A percentile compares a stretch with the other conserved stretches of the same genome.
Evolutionary conservation across 2,329 filamentous ascomycete species (phyloP).

Genomic region (Alternaria gansuensis): DNA sequence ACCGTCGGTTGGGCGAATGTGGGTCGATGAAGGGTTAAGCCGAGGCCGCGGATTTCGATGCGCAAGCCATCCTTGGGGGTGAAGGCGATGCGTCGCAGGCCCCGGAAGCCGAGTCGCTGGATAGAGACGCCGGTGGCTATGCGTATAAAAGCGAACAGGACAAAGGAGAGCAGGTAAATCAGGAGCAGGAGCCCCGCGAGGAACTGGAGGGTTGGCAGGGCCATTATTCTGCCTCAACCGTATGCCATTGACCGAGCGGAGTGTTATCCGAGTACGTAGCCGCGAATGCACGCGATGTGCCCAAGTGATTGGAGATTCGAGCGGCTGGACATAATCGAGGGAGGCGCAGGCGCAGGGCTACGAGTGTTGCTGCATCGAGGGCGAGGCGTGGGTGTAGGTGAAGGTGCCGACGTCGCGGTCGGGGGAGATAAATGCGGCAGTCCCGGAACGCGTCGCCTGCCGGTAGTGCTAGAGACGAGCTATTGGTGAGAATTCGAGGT

Average conservation of each 20-base stretch:
- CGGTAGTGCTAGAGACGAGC: conserved; percentile 8
- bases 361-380: conserved; percentile 29
- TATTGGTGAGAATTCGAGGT: background rate
- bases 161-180: conserved; percentile 88
- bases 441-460: conserved; percentile 21
- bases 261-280: conserved; percentile 29
- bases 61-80: conserved; percentile 87
- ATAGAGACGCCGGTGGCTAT: conserved; percentile 95
- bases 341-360: conserved; percentile 28
- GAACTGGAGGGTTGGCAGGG: conserved; percentile 68
- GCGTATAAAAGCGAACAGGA: conserved; percentile 90
- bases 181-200: conserved; percentile 85
- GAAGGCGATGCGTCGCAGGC: conserved; percentile 88
- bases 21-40: conserved; percentile 87
- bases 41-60: conserved; percentile 87
- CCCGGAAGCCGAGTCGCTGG: conserved; percentile 92
- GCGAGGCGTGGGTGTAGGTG: conserved; percentile 15
- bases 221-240: conserved; percentile 51
- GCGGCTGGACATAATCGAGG: conserved; percentile 46
- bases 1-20: conserved; percentile 98
- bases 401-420: conserved; percentile 18
- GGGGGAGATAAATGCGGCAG: conserved; percentile 26
- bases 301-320: conserved; percentile 24
- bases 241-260: conserved; percentile 34
- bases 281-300: conserved; percentile 45